Conservation (phyloP, 1,139 yeast genomes). For the Blastobotrys persicus region DNA sequence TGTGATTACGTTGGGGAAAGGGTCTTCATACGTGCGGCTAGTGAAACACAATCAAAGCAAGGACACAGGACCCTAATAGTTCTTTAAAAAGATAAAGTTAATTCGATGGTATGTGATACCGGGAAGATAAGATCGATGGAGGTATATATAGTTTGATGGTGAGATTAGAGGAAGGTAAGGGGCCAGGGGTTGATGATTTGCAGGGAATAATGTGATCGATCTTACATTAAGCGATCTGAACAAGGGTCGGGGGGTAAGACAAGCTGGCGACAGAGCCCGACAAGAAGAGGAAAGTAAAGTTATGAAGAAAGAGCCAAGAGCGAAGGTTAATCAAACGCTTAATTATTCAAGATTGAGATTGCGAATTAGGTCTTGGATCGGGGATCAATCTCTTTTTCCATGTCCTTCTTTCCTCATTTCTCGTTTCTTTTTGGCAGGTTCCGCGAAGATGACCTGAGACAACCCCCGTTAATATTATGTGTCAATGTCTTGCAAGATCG, state of each 20-base stretch:
- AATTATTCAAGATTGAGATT: not conserved
- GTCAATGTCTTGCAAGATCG: slow-evolving; percentile 4
- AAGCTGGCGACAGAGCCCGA: not conserved
- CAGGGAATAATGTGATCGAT: not conserved
- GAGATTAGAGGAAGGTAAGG: not conserved
- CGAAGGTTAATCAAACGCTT: not conserved
- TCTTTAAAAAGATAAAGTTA: not conserved
- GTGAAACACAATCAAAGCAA: no score
- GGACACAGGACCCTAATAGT: not conserved
- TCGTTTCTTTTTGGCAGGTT: no score
- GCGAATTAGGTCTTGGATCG: not conserved
- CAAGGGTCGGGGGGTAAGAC: not conserved
- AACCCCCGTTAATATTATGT: slow-evolving; percentile 4
- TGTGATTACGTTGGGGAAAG: no score
- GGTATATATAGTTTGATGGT: not conserved
- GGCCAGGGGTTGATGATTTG: not conserved
- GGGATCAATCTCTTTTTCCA: not conserved
- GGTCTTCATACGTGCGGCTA: not conserved
- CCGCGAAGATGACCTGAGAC: not conserved
- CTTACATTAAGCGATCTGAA: not conserved
- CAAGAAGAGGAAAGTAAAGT: not conserved
- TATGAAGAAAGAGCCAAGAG: not conserved
- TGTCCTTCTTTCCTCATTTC: no score
- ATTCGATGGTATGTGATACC: not conserved
- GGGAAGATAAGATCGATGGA: not conserved